These are phyloP conservation scores for Gynostemma pentaphyllum DNA, from an alignment of 306 rosid genomes.

Conservation along the genomic window DNA sequence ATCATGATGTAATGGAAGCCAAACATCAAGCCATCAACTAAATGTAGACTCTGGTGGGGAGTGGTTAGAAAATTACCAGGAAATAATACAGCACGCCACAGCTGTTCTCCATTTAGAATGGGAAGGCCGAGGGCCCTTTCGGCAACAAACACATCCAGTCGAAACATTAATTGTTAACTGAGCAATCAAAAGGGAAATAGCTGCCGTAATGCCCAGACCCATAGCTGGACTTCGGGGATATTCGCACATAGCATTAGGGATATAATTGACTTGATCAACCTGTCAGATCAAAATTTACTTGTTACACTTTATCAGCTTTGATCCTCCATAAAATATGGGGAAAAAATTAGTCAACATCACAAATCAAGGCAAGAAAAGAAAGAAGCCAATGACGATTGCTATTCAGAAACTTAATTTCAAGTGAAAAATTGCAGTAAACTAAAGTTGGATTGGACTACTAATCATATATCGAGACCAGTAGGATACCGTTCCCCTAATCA, in stretches of 20 bases:
- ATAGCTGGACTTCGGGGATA: slow-evolving; percentile 85
- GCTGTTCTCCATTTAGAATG: slow-evolving; percentile 53
- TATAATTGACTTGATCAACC: slow-evolving; percentile 41
- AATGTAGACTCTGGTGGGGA: background rate
- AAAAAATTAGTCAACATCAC: background rate
- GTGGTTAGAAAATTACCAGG: slow-evolving; percentile 48
- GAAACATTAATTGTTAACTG: slow-evolving; percentile 48
- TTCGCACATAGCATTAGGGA: slow-evolving; percentile 24
- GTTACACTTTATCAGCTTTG: background rate
- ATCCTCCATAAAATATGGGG: background rate
- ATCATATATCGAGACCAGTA: background rate
- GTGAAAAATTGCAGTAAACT: background rate
- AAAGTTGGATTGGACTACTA: background rate
- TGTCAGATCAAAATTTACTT: slow-evolving; percentile 16
- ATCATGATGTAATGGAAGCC: background rate
- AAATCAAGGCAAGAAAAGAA: background rate
- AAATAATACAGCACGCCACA: slow-evolving; percentile 53
- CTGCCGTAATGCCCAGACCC: slow-evolving; percentile 71
- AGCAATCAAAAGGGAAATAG: slow-evolving; percentile 58
- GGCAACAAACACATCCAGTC: slow-evolving; percentile 79
- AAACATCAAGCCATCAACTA: background rate
- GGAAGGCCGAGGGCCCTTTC: slow-evolving; percentile 30
- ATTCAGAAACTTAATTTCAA: background rate
- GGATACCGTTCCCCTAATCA: background rate
- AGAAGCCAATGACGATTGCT: background rate